Conservation (phyloP, 2,329 filamentous ascomycete species). For the Phialophora expanda region DNA sequence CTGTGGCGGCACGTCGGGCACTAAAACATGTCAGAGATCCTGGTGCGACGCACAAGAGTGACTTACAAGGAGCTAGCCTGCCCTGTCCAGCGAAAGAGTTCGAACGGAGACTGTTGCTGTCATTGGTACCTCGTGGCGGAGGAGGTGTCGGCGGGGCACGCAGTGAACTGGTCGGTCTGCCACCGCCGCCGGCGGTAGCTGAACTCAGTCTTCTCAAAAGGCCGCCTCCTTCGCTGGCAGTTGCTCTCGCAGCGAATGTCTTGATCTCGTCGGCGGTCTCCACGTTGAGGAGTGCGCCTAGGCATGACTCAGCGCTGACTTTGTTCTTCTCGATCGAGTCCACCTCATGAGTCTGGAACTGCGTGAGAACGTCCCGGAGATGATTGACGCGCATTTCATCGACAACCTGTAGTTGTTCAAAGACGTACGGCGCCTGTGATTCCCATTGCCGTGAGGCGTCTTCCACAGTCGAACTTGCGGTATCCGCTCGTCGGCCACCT, state of each 20-base stretch:
- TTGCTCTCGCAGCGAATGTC: conserved; percentile 62
- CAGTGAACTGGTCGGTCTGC: conserved; percentile 39
- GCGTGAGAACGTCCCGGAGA: conserved; percentile 86
- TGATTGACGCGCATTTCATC: conserved; percentile 91
- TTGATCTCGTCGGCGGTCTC: conserved; percentile 87
- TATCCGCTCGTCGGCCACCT: conserved; percentile 71
- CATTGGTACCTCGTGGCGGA: conserved; percentile 54
- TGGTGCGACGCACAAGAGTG: conserved; percentile 2
- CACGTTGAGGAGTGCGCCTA: conserved; percentile 83
- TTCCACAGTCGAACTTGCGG: conserved; percentile 76
- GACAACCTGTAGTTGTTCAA: conserved; percentile 86
- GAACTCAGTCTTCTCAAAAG: conserved; percentile 49
- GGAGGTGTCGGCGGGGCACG: conserved; percentile 46
- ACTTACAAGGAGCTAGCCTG: conserved; percentile 47
- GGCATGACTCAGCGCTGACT: conserved; percentile 74
- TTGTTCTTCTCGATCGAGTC: conserved; percentile 81
- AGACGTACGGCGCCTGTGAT: conserved; percentile 90
- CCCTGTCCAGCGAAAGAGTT: conserved; percentile 48
- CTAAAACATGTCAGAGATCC: conserved; percentile 37
- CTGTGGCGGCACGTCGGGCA: conserved; percentile 44
- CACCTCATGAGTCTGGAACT: conserved; percentile 89
- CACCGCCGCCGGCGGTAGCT: conserved; percentile 38
- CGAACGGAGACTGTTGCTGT: conserved; percentile 61
- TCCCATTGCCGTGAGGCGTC: conserved; percentile 86
- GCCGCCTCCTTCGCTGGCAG: conserved; percentile 43